Percentiles rank a stretch among this genome's conserved stretches.
phyloP scores from a whole-genome alignment of 306 rosid genomes.

The Vigna trinervia region DNA sequence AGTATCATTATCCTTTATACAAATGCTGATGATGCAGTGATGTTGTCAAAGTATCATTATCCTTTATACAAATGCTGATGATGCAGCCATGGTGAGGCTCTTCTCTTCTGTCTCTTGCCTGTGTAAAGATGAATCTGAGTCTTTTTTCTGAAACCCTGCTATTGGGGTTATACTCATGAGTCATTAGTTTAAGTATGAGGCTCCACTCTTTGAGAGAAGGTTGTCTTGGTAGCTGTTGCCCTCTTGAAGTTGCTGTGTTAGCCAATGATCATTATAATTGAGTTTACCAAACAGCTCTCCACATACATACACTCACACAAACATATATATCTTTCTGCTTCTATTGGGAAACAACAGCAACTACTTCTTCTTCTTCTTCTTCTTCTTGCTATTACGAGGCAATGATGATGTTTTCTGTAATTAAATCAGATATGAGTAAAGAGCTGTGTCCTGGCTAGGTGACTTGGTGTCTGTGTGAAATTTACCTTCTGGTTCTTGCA shows the following conservation, averaged over 20 bases:
- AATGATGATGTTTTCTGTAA: constrained; percentile 40
- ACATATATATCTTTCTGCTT: neutral
- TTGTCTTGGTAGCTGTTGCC: constrained; percentile 37
- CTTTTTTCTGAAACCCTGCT: neutral
- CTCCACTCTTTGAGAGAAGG: constrained; percentile 38
- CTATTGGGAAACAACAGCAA: too few relatives aligned
- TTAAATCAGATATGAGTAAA: constrained; percentile 37
- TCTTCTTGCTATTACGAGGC: constrained; percentile 27
- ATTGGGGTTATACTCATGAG: neutral
- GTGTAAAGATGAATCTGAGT: constrained; percentile 37
- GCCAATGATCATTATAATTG: constrained; percentile 33
- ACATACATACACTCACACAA: neutral
- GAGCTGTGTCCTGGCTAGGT: constrained; percentile 35
- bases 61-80: constrained; percentile 16
- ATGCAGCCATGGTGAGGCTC: constrained; percentile 33
- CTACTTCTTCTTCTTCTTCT: neutral
- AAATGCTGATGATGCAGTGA: constrained; percentile 33
- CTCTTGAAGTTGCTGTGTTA: constrained; percentile 25
- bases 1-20: neutral
- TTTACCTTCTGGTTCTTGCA: neutral
- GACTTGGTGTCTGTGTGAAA: constrained; percentile 30
- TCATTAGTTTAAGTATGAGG: constrained; percentile 47
- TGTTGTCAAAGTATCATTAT: too few relatives aligned
- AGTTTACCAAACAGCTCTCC: constrained; percentile 37
- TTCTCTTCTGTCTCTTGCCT: constrained; percentile 9